phyloP scores from a whole-genome alignment of 495 filamentous ascomycete genomes.

The Aspergillus asperescens region DNA sequence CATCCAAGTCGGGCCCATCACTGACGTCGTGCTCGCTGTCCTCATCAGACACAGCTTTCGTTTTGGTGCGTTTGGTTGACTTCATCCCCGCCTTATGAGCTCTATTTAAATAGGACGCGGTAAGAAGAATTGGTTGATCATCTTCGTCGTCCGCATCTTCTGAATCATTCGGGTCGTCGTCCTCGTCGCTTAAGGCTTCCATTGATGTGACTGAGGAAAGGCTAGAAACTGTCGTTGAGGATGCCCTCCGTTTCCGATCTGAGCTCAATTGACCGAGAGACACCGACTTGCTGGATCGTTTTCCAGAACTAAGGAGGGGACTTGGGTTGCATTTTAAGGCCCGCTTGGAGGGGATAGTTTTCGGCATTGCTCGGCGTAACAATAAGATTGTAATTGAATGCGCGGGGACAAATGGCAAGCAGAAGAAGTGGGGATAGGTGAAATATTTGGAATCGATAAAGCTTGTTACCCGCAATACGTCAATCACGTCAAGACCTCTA shows the following conservation, averaged over 20 bases:
- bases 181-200: slow-evolving; percentile 36
- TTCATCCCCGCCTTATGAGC: slow-evolving; percentile 44
- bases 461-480: slow-evolving; percentile 22
- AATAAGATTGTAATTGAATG: slow-evolving; percentile 10
- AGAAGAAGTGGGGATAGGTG: background rate
- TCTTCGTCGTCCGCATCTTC: slow-evolving; percentile 49
- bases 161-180: slow-evolving; percentile 38
- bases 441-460: slow-evolving; percentile 11
- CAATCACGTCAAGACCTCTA: slow-evolving; percentile 21
- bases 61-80: slow-evolving; percentile 27
- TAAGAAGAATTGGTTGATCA: slow-evolving; percentile 44
- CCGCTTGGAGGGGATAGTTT: slow-evolving; percentile 27
- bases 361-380: slow-evolving; percentile 28
- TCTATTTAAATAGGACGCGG: slow-evolving; percentile 48
- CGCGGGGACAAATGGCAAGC: background rate
- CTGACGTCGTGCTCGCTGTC: slow-evolving; percentile 48
- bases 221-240: slow-evolving; percentile 38
- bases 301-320: slow-evolving; percentile 11
- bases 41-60: slow-evolving; percentile 56
- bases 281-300: slow-evolving; percentile 27
- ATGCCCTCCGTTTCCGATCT: slow-evolving; percentile 38
- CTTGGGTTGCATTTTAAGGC: slow-evolving; percentile 27
- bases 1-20: slow-evolving; percentile 31
- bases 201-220: slow-evolving; percentile 41
- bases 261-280: slow-evolving; percentile 16